Evolutionary conservation across 805 yeast species (phyloP).

Genomic region (Ogataea neopini): DNA sequence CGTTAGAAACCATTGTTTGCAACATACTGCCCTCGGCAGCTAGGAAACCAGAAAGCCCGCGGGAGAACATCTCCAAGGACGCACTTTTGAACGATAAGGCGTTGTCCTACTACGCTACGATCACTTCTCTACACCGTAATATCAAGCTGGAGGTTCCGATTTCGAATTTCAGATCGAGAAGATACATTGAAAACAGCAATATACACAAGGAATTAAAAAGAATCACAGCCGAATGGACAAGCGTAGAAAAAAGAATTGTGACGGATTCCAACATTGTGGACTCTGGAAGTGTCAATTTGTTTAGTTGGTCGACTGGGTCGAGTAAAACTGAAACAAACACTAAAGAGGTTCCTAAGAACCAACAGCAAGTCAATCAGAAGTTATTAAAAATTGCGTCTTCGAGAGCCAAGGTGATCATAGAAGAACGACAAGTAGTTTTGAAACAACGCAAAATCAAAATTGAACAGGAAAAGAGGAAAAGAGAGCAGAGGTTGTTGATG

Average conservation of each 20-base stretch:
- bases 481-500: constrained; percentile 24
- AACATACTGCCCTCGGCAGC: constrained; percentile 3
- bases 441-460: constrained; percentile 15
- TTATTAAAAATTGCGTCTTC: constrained; percentile 24
- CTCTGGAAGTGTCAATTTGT: constrained; percentile 14
- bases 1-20: constrained; percentile 13
- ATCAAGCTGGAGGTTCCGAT: background rate
- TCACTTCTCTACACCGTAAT: constrained; percentile 15
- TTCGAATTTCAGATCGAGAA: constrained; percentile 25
- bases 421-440: constrained; percentile 22
- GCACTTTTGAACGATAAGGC: background rate
- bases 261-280: constrained; percentile 6
- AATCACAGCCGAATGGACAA: constrained; percentile 28
- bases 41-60: background rate
- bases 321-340: background rate
- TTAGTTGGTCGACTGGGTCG: constrained; percentile 27
- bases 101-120: constrained; percentile 13
- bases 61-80: background rate
- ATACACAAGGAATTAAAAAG: constrained; percentile 13
- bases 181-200: constrained; percentile 17
- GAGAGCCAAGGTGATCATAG: constrained; percentile 23
- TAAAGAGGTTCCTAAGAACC: constrained; percentile 3
- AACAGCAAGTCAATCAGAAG: constrained; percentile 23
- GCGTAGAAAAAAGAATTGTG: constrained; percentile 30
- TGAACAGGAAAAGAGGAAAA: constrained; percentile 23